Evolutionary conservation across 805 yeast species (phyloP), one percentile per base, ranked within the genome.

Genomic region (Suhomyces sp.): DNA sequence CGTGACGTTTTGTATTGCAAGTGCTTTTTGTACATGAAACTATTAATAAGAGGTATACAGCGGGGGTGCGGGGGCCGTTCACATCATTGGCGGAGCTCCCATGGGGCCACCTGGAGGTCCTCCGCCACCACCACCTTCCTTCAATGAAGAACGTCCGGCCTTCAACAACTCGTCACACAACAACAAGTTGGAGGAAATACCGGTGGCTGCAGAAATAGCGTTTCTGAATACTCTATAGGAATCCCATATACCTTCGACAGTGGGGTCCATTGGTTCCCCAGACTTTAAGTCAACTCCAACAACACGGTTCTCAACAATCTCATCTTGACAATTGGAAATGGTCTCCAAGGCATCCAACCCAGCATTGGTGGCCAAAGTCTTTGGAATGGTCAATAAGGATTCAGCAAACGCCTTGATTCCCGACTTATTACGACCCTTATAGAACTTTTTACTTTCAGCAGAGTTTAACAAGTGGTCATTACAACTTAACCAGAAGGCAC

Each of bases 181-280:
- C 47, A 93, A 74, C 52, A 93, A 68, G 58, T 93, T 93, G 44
- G 93, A 81, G 1, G 98, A 91, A 53, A 93, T 93, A 35, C 96
- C 95, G 1, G 95, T 83, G 24, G 98, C 96, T 29, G 95, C 81
- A 33, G 88, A 79, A 35, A 93, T 71, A 7, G 96, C 95, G 59
- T 93, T 93, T 68, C 98, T 80, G 41, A 93, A 68, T 25, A 93
- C 98, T 47, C 98, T 74, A 69, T 77, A 93, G 17, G 95, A 85
- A 64, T 93, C 99, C 95, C 96, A 93, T 39, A 93, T 79, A 42
- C 98, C 98, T 56, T 87, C 96, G 35, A 85, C 75, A 6, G 87
- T 75, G 31, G 98, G 97, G 56, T 91, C 97, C 77, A 91, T 81
- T 32, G 97, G 93, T 57, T 90, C 96, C 25, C 99, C 99, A 8